Percentiles rank a stretch among this genome's conserved stretches.
Conservation (phyloP, 495 filamentous ascomycete genomes). For the Aspergillus nanangensis region DNA sequence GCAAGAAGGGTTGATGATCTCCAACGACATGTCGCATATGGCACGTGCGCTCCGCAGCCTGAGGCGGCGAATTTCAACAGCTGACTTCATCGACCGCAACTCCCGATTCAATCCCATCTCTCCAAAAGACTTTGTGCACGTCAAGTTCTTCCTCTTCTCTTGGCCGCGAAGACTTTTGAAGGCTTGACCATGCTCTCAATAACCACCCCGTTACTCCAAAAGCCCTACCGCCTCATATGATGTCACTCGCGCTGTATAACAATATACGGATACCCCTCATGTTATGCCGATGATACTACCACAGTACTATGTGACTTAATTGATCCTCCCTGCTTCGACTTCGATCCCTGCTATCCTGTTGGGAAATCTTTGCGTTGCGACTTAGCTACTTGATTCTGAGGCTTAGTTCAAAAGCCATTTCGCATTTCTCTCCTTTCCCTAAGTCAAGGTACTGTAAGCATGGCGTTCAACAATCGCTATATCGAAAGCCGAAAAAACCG, state of each 20-base stretch:
- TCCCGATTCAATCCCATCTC: too few species aligned
- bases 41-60: slow-evolving; percentile 20
- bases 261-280: slow-evolving; percentile 15
- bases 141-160: not conserved
- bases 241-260: slow-evolving; percentile 12
- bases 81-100: slow-evolving; percentile 16
- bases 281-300: slow-evolving; percentile 4
- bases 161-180: not conserved
- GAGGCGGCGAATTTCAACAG: slow-evolving; percentile 12
- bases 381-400: too few species aligned
- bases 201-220: too few species aligned
- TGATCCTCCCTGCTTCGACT: not conserved
- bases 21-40: not conserved
- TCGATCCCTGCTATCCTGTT: too few species aligned
- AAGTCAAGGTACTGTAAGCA: slow-evolving; percentile 15
- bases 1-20: too few species aligned
- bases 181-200: too few species aligned
- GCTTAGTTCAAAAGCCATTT: too few species aligned
- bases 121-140: not conserved
- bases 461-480: slow-evolving; percentile 17
- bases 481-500: slow-evolving; percentile 4
- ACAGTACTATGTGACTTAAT: not conserved
- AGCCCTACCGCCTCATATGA: slow-evolving; percentile 10
- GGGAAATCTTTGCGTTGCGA: too few species aligned
- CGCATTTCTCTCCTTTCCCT: too few species aligned